These are phyloP conservation scores for Yamadazyma scolyti DNA, from an alignment of 805 yeast genomes.

Conservation along the genomic window DNA sequence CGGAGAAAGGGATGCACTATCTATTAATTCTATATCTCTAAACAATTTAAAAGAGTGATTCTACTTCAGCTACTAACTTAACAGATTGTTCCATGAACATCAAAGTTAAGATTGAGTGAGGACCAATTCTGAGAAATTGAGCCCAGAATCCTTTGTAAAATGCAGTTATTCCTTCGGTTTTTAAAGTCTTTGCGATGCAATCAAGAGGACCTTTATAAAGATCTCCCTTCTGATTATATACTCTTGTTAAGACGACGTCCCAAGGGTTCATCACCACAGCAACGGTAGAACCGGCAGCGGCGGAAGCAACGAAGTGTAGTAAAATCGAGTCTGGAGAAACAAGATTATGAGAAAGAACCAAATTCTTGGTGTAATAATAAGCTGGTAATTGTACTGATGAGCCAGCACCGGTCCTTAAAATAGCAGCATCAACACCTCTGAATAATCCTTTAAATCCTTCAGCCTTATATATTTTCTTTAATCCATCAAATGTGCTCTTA, in stretches of 20 bases:
- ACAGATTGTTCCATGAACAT: constrained; percentile 95
- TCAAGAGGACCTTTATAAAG: constrained; percentile 85
- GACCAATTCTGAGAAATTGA: constrained; percentile 87
- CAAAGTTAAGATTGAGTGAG: constrained; percentile 86
- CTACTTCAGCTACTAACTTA: constrained; percentile 45
- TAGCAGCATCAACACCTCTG: constrained; percentile 93
- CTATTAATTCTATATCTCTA: constrained; percentile 3
- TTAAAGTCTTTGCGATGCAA: constrained; percentile 80
- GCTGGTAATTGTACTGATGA: constrained; percentile 94
- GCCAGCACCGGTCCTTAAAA: constrained; percentile 91
- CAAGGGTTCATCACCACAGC: constrained; percentile 96
- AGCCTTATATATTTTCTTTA: constrained; percentile 51
- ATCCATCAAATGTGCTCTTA: constrained; percentile 63
- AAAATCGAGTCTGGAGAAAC: constrained; percentile 58
- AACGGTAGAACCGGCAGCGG: constrained; percentile 86
- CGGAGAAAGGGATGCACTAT: too few relatives aligned
- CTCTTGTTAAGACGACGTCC: constrained; percentile 92
- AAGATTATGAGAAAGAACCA: constrained; percentile 49
- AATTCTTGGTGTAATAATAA: constrained; percentile 71
- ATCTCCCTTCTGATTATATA: constrained; percentile 90
- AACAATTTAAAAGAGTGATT: constrained; percentile 11
- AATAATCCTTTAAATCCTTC: constrained; percentile 81
- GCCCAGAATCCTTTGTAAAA: constrained; percentile 95
- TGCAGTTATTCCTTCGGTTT: constrained; percentile 80
- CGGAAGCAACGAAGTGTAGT: constrained; percentile 69